phyloP scores from a whole-genome alignment of 2,329 filamentous ascomycete genomes.

The Colletotrichum filicis region DNA sequence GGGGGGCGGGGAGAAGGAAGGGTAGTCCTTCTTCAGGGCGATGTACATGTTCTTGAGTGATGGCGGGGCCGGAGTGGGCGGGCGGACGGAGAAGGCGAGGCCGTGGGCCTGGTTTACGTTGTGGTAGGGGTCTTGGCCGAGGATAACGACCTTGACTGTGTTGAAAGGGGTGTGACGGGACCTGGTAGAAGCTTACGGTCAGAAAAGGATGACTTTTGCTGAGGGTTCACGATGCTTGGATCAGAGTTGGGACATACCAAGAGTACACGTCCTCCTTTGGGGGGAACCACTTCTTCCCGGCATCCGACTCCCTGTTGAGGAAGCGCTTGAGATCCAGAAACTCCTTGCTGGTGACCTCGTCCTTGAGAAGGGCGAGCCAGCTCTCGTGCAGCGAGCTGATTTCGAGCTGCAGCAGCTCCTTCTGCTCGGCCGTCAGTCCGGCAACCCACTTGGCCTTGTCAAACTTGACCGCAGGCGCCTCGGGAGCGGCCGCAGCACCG shows the following conservation, averaged over 20 bases:
- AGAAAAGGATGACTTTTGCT: slow-evolving; percentile 24
- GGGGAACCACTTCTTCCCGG: slow-evolving; percentile 85
- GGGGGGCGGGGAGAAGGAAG: slow-evolving; percentile 78
- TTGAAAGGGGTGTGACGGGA: slow-evolving; percentile 91
- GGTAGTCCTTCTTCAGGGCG: slow-evolving; percentile 88
- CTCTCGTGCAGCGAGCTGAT: slow-evolving; percentile 92
- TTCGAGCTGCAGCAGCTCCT: slow-evolving; percentile 83
- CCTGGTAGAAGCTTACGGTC: slow-evolving; percentile 63
- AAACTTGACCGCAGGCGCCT: slow-evolving; percentile 67
- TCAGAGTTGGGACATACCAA: slow-evolving; percentile 71
- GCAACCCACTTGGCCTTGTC: slow-evolving; percentile 93
- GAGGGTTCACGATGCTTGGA: not conserved
- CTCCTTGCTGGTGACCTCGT: slow-evolving; percentile 81
- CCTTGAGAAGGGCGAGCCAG: slow-evolving; percentile 90
- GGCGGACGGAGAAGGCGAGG: slow-evolving; percentile 92
- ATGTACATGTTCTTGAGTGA: slow-evolving; percentile 96
- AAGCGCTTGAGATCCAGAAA: slow-evolving; percentile 93
- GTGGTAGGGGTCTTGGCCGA: slow-evolving; percentile 98
- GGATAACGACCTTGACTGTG: slow-evolving; percentile 89
- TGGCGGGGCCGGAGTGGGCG: slow-evolving; percentile 87
- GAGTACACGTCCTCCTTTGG: slow-evolving; percentile 92
- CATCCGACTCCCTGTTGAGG: slow-evolving; percentile 79
- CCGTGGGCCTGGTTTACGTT: slow-evolving; percentile 96
- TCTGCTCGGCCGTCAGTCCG: slow-evolving; percentile 83
- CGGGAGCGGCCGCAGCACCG: slow-evolving; percentile 37